phyloP scores from a whole-genome alignment of 495 filamentous ascomycete genomes.

The Aspergillus coremiiformis region DNA sequence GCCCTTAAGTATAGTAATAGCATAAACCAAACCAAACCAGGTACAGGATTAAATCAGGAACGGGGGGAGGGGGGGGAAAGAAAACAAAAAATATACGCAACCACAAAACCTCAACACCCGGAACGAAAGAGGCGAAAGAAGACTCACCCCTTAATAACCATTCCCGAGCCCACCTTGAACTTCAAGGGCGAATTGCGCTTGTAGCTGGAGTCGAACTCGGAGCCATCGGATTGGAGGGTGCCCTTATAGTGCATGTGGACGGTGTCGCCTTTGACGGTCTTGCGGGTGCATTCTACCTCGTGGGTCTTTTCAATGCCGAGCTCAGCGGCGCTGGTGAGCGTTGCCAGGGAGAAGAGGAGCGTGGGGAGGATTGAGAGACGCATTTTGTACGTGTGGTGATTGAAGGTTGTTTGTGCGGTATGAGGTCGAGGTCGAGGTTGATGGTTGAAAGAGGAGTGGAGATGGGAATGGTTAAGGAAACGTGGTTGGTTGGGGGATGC shows the following conservation, averaged over 20 bases:
- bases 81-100: no score
- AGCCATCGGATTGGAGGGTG: slow-evolving; percentile 50
- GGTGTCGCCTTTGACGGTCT: slow-evolving; percentile 66
- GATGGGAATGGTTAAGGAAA: background rate
- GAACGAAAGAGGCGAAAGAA: background rate
- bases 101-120: background rate
- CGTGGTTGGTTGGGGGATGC: background rate
- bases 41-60: no score
- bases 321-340: slow-evolving; percentile 48
- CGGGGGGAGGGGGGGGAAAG: no score
- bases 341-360: slow-evolving; percentile 47
- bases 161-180: slow-evolving; percentile 70
- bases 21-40: background rate
- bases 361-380: slow-evolving; percentile 25
- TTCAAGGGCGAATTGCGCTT: slow-evolving; percentile 65
- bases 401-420: background rate
- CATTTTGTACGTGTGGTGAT: slow-evolving; percentile 20
- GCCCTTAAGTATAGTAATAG: no score
- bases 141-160: slow-evolving; percentile 77
- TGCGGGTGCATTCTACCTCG: slow-evolving; percentile 63
- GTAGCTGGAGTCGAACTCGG: slow-evolving; percentile 58
- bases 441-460: background rate
- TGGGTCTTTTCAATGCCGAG: slow-evolving; percentile 72
- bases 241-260: slow-evolving; percentile 85
- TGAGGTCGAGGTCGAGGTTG: background rate